phyloP scores from a whole-genome alignment of 2,329 filamentous ascomycete species.

The Alternaria sp. region DNA sequence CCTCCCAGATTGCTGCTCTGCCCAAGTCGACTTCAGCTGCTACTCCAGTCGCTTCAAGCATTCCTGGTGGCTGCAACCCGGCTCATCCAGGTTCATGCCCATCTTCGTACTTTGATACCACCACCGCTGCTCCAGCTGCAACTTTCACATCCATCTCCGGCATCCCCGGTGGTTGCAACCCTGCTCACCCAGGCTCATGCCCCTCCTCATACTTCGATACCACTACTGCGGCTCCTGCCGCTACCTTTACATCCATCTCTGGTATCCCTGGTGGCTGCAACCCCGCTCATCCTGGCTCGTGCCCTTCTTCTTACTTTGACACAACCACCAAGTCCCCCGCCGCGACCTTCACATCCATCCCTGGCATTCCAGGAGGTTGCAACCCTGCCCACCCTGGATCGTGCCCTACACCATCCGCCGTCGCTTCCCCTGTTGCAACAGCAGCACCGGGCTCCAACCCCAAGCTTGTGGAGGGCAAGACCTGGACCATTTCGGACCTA shows the following conservation, averaged over 20 bases:
- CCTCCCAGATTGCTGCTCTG: constrained; percentile 18
- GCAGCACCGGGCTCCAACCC: constrained; percentile 12
- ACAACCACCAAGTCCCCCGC: constrained; percentile 5
- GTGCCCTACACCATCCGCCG: constrained; percentile 3
- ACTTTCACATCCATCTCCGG: constrained; percentile 2
- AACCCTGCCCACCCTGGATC: constrained; percentile 9
- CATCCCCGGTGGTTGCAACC: constrained; percentile 12
- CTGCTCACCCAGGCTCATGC: background rate
- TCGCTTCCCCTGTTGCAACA: background rate
- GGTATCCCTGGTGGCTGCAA: constrained; percentile 13
- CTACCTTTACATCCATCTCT: constrained; percentile 1
- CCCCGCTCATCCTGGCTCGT: background rate
- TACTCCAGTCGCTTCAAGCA: background rate
- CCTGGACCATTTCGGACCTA: constrained; percentile 21
- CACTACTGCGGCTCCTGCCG: background rate
- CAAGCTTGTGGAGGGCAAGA: constrained; percentile 17
- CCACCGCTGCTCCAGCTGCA: background rate
- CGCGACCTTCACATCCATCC: background rate
- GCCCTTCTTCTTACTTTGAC: constrained; percentile 8
- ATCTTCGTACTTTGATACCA: constrained; percentile 11
- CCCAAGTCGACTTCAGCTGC: constrained; percentile 9
- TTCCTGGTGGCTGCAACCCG: constrained; percentile 16
- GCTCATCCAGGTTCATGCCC: background rate
- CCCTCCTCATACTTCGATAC: constrained; percentile 11
- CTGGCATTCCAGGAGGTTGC: constrained; percentile 10